A percentile compares a stretch with the other conserved stretches of the same genome.
phyloP scores from a whole-genome alignment of 2,329 filamentous ascomycete species.

The Leptosphaerulina australis region DNA sequence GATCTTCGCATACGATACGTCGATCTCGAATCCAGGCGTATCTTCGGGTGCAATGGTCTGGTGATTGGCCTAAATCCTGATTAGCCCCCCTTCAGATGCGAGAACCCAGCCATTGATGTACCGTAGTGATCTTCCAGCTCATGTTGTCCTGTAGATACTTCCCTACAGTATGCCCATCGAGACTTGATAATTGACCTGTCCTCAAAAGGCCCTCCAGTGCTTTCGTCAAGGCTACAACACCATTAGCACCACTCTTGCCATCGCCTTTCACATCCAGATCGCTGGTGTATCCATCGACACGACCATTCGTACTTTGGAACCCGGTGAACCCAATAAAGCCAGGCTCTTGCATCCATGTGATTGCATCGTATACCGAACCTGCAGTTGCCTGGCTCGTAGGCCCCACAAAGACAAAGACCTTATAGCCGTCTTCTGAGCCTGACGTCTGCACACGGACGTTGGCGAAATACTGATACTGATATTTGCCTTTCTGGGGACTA shows the following conservation, averaged over 20 bases:
- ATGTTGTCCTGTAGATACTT: constrained; percentile 31
- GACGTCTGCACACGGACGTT: constrained; percentile 68
- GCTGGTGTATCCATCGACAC: constrained; percentile 11
- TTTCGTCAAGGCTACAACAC: constrained; percentile 54
- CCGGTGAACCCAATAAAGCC: constrained; percentile 68
- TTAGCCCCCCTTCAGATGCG: background rate
- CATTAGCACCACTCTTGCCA: constrained; percentile 32
- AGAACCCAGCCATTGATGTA: constrained; percentile 8
- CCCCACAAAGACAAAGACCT: constrained; percentile 72
- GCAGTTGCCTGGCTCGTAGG: constrained; percentile 44
- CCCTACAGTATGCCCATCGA: constrained; percentile 30
- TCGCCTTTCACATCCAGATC: background rate
- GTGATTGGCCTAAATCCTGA: constrained; percentile 44
- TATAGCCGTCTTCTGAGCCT: constrained; percentile 66
- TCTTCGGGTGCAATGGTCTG: constrained; percentile 40
- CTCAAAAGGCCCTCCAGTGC: constrained; percentile 47
- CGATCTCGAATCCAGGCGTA: constrained; percentile 48
- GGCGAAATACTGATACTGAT: constrained; percentile 64
- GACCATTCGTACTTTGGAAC: constrained; percentile 41
- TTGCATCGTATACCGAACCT: constrained; percentile 59
- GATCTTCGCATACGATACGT: constrained; percentile 49
- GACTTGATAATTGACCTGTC: constrained; percentile 40
- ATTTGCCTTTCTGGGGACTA: constrained; percentile 9
- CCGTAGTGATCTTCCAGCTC: constrained; percentile 34
- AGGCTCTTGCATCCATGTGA: constrained; percentile 58